Evolutionary conservation across 371 early-diverging fungal species (phyloP), one percentile per base, ranked within the genome.

Genomic region (Mucor piriformis): DNA sequence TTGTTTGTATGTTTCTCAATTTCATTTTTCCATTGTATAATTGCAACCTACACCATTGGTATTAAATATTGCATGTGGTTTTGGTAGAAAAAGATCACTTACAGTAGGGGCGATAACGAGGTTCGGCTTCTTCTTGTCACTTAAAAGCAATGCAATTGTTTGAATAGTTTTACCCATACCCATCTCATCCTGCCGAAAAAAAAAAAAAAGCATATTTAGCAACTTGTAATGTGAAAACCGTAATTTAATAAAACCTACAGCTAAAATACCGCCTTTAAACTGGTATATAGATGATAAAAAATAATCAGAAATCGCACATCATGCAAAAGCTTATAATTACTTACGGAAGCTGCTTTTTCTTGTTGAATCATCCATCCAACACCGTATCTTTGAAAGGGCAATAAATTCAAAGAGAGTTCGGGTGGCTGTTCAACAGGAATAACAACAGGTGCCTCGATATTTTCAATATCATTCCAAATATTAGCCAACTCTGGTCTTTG

Each of bases 161-260:
- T 98, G 98, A 48, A 99, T 91, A 0, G 99, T 99, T 74, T 99
- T 99, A 50, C 99, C 99, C 95, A 99, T 94, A 5, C 99, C 97
- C 96, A 97, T 97, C 63, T 96, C 96, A 79, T 95, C 46, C 95
- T 69, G 64, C 54, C n/a, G n/a, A n/a, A n/a, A n/a, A n/a, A 25
- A 5, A 13, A 38, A 21, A 43, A 43, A 20, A 8, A 20, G 20
- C 21, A 18, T 20, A 42, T 20, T 44, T 16, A 29, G 37, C 21
- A 10, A 47, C 2, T 8, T 15, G 54, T 66, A 74, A 65, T 75
- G 82, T 8, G 7, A 34, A 34, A 34, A 34, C n/a, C n/a, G n/a
- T n/a, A n/a, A n/a, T n/a, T n/a, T n/a, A n/a, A n/a, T n/a, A 40
- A 42, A 5, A 20, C n/a, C 24, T 24, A 46, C 86, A 40, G 91